Evolutionary conservation across 345 rosid species (phyloP), one percentile per base, ranked within the genome.

Genomic region (Acer campestre): DNA sequence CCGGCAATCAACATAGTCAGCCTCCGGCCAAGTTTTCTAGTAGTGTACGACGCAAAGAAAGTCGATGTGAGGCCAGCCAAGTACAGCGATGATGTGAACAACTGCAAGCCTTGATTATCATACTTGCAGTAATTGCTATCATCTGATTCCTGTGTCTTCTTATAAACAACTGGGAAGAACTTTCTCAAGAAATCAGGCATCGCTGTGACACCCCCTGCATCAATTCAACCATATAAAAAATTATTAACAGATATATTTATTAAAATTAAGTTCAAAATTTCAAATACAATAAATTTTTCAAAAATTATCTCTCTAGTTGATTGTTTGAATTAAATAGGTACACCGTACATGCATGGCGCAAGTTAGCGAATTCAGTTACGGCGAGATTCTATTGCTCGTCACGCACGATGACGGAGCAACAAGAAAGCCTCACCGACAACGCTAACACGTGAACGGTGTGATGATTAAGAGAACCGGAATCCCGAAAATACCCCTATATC

Each of bases 1-100:
- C 99, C 98, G 3, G 99, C 99, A n/a, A 94, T 89, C 78, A 95
- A 81, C 99, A 95, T 95, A 69, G 96, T 91, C 7, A 77, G 89
- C 74, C 86, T 87, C 66, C 99, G 75, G 31, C 99, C 99, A 1
- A 91, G 83, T 58, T n/a, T 88, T 73, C 99, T 84, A 0, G 99
- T 95, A 42, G 99, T 95, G 83, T 92, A 94, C 35, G 98, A 94
- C 10, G 99, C 99, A 58, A 92, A 92, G 88, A 95, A 94, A 44
- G 99, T 95, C 16, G 99, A 84, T 0, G 90, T 87, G 63, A 95
- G 80, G 27, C 98, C 99, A 1, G 99, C 99, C 76, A 95, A 82
- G 82, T 95, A 95, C 16, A 95, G 90, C 2, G 99, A 95, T 1
- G 98, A 95, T 2, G 99, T 94, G 90, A 95, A 95, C 71, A 94